Conservation (phyloP, 2,329 filamentous ascomycete genomes). For the Aspergillus chevalieri region DNA sequence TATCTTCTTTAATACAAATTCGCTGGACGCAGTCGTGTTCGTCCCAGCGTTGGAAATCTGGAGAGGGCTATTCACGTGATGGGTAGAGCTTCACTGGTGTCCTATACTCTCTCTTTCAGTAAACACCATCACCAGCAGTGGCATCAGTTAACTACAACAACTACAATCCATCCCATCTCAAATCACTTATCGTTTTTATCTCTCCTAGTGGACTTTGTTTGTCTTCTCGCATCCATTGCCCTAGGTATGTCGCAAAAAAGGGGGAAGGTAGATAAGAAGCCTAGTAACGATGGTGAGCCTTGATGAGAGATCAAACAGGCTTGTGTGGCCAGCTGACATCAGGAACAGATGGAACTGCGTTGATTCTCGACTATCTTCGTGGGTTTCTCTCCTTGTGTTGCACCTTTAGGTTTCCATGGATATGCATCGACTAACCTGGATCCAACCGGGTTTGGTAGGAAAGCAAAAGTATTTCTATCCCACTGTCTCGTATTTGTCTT, state of each 20-base stretch:
- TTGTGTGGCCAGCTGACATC: not conserved
- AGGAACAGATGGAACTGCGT: conserved; percentile 27
- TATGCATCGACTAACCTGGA: not conserved
- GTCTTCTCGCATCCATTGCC: not conserved
- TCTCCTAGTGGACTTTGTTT: not conserved
- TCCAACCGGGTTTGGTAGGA: conserved; percentile 22
- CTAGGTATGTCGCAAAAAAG: conserved; percentile 35
- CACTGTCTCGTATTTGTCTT: not conserved
- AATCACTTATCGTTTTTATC: not conserved
- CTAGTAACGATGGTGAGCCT: conserved; percentile 24
- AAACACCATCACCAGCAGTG: not conserved
- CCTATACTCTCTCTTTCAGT: not conserved
- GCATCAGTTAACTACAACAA: not conserved
- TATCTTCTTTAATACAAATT: not conserved
- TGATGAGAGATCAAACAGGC: not conserved
- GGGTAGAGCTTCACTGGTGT: not conserved
- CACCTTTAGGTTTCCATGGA: too few species aligned
- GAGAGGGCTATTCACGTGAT: not conserved
- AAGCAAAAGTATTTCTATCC: conserved; percentile 41
- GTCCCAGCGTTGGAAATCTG: not conserved
- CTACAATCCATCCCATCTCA: not conserved
- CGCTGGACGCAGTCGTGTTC: not conserved
- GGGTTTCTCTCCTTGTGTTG: conserved; percentile 16
- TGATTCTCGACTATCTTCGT: conserved; percentile 49
- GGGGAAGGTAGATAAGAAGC: conserved; percentile 28